These are phyloP conservation scores for Xylaria sp. DNA, from an alignment of 495 filamentous ascomycete species.

Conservation along the genomic window DNA sequence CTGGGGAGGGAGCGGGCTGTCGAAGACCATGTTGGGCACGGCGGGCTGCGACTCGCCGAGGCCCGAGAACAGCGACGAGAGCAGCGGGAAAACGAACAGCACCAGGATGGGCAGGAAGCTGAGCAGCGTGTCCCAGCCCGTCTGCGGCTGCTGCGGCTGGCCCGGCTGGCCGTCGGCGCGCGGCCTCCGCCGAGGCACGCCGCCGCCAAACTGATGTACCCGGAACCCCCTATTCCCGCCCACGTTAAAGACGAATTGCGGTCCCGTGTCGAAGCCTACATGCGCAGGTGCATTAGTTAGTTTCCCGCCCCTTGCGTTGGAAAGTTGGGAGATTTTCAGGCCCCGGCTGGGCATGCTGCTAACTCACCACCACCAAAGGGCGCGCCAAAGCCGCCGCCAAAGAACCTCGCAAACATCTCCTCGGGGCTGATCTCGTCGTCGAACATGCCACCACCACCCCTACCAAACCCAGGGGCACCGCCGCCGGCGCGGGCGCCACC, in stretches of 20 bases:
- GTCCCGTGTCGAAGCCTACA: conserved; percentile 70
- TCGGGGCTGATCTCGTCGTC: conserved; percentile 95
- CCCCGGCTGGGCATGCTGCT: background rate
- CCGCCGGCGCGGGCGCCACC: conserved; percentile 51
- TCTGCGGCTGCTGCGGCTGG: conserved; percentile 48
- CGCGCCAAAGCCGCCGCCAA: conserved; percentile 77
- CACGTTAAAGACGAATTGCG: conserved; percentile 91
- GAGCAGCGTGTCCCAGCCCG: conserved; percentile 62
- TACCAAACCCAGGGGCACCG: conserved; percentile 44
- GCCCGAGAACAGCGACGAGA: conserved; percentile 80
- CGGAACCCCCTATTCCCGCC: conserved; percentile 81
- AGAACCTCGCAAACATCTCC: conserved; percentile 95
- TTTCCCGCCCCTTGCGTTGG: no score
- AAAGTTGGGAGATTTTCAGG: conserved; percentile 14
- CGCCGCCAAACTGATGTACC: conserved; percentile 86
- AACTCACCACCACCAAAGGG: conserved; percentile 65
- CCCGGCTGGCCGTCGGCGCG: conserved; percentile 57
- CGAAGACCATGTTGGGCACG: conserved; percentile 75
- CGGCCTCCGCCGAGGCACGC: conserved; percentile 70
- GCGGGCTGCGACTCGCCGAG: conserved; percentile 54
- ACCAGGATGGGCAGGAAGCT: conserved; percentile 83
- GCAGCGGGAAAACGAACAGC: conserved; percentile 85
- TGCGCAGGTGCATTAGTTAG: conserved; percentile 23
- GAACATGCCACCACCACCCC: conserved; percentile 69
- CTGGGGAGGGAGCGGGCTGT: conserved; percentile 68